phyloP scores from a whole-genome alignment of 768 basidiomycete genomes.

The Serendipita sp. region DNA sequence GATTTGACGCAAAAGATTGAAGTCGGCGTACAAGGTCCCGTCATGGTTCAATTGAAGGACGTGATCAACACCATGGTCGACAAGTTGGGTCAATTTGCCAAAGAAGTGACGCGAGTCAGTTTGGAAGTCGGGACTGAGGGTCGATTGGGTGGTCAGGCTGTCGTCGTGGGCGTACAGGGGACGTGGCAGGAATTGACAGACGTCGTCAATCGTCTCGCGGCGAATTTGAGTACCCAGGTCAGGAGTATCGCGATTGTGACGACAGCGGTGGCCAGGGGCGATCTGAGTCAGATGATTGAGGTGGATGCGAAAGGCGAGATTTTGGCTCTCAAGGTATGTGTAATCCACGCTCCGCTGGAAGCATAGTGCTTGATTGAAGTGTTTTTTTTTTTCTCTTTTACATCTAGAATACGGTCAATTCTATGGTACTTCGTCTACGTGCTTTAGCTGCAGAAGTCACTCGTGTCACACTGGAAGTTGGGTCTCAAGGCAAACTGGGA shows the following conservation, averaged over 20 bases:
- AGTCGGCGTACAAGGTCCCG: constrained; percentile 59
- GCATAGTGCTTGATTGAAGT: constrained; percentile 4
- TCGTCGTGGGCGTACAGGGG: constrained; percentile 25
- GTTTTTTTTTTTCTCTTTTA: background rate
- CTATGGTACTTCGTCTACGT: constrained; percentile 25
- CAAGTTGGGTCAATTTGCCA: constrained; percentile 72
- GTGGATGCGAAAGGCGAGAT: constrained; percentile 41
- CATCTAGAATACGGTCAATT: constrained; percentile 15
- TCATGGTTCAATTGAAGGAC: constrained; percentile 69
- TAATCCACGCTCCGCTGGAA: background rate
- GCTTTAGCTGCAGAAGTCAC: constrained; percentile 71
- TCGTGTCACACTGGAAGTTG: constrained; percentile 70
- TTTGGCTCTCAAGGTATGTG: constrained; percentile 19
- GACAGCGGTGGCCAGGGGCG: constrained; percentile 79
- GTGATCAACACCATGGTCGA: constrained; percentile 62
- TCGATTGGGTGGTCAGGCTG: constrained; percentile 24
- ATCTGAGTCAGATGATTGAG: constrained; percentile 84
- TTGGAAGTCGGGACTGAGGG: constrained; percentile 31
- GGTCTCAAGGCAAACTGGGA: constrained; percentile 75
- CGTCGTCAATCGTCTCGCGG: constrained; percentile 64
- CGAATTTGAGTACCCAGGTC: constrained; percentile 63
- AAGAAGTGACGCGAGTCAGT: constrained; percentile 58
- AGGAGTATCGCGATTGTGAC: constrained; percentile 74
- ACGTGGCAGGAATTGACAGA: constrained; percentile 21
- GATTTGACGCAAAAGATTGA: constrained; percentile 67